Conservation (phyloP, 2,329 filamentous ascomycete species). For the Cytospora mali region DNA sequence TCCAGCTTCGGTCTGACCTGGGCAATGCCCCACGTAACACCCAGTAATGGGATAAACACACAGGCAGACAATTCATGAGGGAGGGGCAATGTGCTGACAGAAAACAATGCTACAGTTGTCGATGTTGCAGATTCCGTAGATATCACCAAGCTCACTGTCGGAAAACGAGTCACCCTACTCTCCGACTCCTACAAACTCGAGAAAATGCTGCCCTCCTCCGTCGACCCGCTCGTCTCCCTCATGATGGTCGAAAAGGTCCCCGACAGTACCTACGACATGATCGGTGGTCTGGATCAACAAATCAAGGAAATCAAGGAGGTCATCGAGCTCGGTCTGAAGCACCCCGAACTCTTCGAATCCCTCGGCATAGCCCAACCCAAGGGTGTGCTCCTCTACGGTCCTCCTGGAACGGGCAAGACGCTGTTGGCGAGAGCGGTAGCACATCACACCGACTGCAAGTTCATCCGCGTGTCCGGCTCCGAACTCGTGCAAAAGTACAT, state of each 20-base stretch:
- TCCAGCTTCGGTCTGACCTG: not conserved
- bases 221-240: constrained; percentile 96
- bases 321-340: constrained; percentile 96
- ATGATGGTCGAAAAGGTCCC: constrained; percentile 99
- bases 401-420: constrained; percentile 96
- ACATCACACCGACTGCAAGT: constrained; percentile 98
- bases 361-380: constrained; percentile 98
- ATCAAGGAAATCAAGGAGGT: constrained; percentile 99
- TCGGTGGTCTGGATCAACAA: constrained; percentile 96
- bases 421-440: constrained; percentile 92
- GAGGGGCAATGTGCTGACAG: constrained; percentile 27
- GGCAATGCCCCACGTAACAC: not conserved
- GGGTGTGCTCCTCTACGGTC: constrained; percentile 93
- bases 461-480: constrained; percentile 94
- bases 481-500: constrained; percentile 99
- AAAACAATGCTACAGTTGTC: constrained; percentile 67
- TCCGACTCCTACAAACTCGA: constrained; percentile 99
- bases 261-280: constrained; percentile 99
- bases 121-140: constrained; percentile 95
- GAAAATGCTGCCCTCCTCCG: constrained; percentile 96
- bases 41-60: not conserved
- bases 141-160: constrained; percentile 91
- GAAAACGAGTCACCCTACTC: constrained; percentile 94
- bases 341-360: constrained; percentile 98
- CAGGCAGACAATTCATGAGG: too few species aligned